Percentiles rank a stretch among this genome's conserved stretches.
Evolutionary conservation across 768 basidiomycete species (phyloP).

Genomic region (Xanthoconium purpureum): DNA sequence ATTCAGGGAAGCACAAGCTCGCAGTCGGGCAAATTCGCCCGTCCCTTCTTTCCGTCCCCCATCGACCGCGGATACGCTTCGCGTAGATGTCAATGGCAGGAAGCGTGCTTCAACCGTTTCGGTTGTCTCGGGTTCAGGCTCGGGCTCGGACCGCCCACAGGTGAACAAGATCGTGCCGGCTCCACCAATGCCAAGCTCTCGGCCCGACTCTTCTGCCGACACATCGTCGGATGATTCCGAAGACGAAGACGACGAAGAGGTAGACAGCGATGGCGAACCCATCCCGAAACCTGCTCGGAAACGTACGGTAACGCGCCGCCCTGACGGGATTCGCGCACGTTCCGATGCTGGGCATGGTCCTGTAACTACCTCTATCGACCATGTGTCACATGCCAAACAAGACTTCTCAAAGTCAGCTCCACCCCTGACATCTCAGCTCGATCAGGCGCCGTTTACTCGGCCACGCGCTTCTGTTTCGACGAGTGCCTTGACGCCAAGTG

Average conservation of each 20-base stretch:
- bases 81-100: conserved; percentile 24
- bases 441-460: conserved; percentile 21
- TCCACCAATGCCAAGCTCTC: conserved; percentile 6
- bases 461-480: conserved; percentile 56
- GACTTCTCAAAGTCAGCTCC: conserved; percentile 17
- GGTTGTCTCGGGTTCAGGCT: too few species aligned
- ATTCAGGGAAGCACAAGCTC: conserved; percentile 73
- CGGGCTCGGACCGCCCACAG: conserved; percentile 13
- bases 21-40: conserved; percentile 60
- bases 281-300: conserved; percentile 34
- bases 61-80: conserved; percentile 31
- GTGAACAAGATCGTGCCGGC: conserved; percentile 8
- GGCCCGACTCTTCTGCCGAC: conserved; percentile 18
- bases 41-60: conserved; percentile 47
- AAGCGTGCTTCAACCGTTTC: conserved; percentile 32
- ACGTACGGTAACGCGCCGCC: conserved; percentile 33
- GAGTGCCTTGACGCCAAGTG: conserved; percentile 52
- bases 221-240: conserved; percentile 36
- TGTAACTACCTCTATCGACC: not conserved
- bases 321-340: conserved; percentile 2
- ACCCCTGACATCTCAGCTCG: conserved; percentile 28
- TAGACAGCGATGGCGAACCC: conserved; percentile 34
- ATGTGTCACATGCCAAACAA: not conserved
- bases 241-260: conserved; percentile 35
- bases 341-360: conserved; percentile 22